phyloP scores from a whole-genome alignment of 306 rosid genomes.

The Bauhinia variegata region DNA sequence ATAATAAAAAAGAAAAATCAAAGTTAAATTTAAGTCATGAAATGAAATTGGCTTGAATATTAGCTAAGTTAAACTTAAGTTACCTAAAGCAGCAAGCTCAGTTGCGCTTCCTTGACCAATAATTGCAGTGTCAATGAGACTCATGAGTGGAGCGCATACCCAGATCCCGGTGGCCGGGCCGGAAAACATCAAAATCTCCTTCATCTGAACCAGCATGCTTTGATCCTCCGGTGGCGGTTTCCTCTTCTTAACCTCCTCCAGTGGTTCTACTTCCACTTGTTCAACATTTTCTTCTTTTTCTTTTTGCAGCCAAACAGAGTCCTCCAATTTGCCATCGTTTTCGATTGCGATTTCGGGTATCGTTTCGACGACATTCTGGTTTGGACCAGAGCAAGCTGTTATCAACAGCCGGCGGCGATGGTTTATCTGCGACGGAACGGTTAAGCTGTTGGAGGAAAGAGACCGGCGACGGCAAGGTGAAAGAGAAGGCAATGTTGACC shows the following conservation, averaged over 20 bases:
- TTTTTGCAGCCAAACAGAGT: neutral
- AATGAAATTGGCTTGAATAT: too few relatives aligned
- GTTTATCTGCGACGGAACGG: neutral
- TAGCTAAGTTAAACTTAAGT: too few relatives aligned
- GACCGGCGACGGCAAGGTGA: neutral
- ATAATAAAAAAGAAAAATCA: too few relatives aligned
- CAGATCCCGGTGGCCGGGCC: conserved; percentile 45
- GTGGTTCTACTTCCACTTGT: neutral
- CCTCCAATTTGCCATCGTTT: neutral
- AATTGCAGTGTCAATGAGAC: conserved; percentile 41
- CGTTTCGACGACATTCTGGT: neutral
- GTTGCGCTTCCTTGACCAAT: conserved; percentile 38
- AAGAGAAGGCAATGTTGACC: neutral
- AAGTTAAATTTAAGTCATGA: too few relatives aligned
- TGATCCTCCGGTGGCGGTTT: conserved; percentile 10
- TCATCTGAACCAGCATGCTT: conserved; percentile 33
- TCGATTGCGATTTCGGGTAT: neutral
- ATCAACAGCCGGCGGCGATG: neutral
- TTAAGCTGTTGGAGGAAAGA: neutral
- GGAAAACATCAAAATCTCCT: conserved; percentile 40
- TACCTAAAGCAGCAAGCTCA: conserved; percentile 47
- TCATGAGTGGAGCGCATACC: conserved; percentile 43
- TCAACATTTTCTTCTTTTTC: neutral
- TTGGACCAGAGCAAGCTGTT: neutral
- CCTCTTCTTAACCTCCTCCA: neutral